phyloP scores from a whole-genome alignment of 2,329 filamentous ascomycete species.

The Xylariaceae sp. region DNA sequence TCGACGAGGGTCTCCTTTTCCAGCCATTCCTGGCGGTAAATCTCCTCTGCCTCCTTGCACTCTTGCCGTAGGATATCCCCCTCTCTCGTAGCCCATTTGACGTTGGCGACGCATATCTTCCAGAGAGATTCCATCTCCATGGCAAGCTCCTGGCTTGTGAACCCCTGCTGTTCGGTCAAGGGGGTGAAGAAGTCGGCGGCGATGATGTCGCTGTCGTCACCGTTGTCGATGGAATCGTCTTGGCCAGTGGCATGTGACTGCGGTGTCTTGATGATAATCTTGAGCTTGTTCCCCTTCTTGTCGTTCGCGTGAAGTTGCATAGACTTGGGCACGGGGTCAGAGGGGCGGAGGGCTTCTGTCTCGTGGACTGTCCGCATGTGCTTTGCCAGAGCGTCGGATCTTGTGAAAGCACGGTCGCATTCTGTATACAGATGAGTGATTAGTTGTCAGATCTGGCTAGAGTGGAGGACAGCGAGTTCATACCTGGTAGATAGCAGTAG shows the following conservation, averaged over 20 bases:
- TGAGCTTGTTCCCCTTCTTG: conserved; percentile 50
- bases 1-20: conserved; percentile 77
- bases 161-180: conserved; percentile 55
- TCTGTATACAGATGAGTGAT: conserved; percentile 49
- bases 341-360: conserved; percentile 84
- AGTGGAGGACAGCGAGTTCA: conserved; percentile 21
- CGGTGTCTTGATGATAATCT: conserved; percentile 61
- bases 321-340: conserved; percentile 69
- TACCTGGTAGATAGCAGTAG: conserved; percentile 91
- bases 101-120: conserved; percentile 65
- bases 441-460: not conserved
- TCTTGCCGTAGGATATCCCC: conserved; percentile 60
- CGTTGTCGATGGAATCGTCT: conserved; percentile 51
- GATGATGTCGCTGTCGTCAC: conserved; percentile 51
- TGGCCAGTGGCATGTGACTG: conserved; percentile 55
- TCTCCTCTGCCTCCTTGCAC: conserved; percentile 61
- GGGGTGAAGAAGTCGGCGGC: conserved; percentile 56
- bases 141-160: conserved; percentile 60
- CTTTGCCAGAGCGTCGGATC: conserved; percentile 92
- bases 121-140: conserved; percentile 58
- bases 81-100: conserved; percentile 69
- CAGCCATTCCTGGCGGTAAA: conserved; percentile 69
- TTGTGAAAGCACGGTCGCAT: conserved; percentile 94
- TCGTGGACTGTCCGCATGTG: conserved; percentile 99
- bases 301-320: conserved; percentile 46